A percentile compares a stretch with the other conserved stretches of the same genome.
phyloP scores from a whole-genome alignment of 1,139 yeast genomes.

The Zygosaccharomyces sapae region DNA sequence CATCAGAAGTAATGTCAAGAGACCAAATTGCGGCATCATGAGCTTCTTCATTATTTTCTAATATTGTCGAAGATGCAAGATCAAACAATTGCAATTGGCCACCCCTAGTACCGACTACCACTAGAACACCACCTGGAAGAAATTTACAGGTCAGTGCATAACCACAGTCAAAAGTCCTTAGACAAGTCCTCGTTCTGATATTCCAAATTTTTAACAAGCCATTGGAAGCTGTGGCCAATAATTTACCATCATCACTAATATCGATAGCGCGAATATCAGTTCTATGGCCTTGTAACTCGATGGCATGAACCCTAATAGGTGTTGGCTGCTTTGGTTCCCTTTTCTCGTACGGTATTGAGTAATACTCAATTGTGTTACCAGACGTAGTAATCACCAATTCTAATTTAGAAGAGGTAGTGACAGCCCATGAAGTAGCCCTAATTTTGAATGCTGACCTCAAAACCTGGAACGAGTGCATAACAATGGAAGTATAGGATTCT shows the following conservation, averaged over 20 bases:
- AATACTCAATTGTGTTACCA: slow-evolving; percentile 72
- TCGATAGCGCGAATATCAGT: slow-evolving; percentile 83
- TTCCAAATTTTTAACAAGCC: slow-evolving; percentile 91
- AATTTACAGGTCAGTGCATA: slow-evolving; percentile 79
- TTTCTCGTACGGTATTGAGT: slow-evolving; percentile 47
- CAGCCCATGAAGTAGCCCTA: slow-evolving; percentile 55
- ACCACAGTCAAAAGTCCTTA: slow-evolving; percentile 85
- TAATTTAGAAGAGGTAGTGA: slow-evolving; percentile 43
- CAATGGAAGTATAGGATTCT: slow-evolving; percentile 54
- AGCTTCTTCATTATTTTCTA: slow-evolving; percentile 68
- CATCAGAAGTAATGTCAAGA: slow-evolving; percentile 80
- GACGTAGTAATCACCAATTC: slow-evolving; percentile 62
- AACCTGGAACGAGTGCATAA: slow-evolving; percentile 61
- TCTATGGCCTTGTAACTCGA: slow-evolving; percentile 83
- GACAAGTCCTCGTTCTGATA: slow-evolving; percentile 62
- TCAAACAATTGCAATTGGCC: slow-evolving; percentile 86
- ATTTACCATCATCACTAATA: slow-evolving; percentile 71
- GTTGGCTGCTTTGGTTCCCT: slow-evolving; percentile 50
- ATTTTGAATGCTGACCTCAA: slow-evolving; percentile 56
- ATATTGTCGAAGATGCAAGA: slow-evolving; percentile 69
- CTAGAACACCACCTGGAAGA: slow-evolving; percentile 85
- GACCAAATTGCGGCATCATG: slow-evolving; percentile 92
- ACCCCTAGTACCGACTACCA: slow-evolving; percentile 84
- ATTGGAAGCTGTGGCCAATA: slow-evolving; percentile 86
- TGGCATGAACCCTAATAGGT: slow-evolving; percentile 44